These are phyloP conservation scores for Noccaea caerulescens DNA, from an alignment of 345 rosid genomes.

Conservation along the genomic window DNA sequence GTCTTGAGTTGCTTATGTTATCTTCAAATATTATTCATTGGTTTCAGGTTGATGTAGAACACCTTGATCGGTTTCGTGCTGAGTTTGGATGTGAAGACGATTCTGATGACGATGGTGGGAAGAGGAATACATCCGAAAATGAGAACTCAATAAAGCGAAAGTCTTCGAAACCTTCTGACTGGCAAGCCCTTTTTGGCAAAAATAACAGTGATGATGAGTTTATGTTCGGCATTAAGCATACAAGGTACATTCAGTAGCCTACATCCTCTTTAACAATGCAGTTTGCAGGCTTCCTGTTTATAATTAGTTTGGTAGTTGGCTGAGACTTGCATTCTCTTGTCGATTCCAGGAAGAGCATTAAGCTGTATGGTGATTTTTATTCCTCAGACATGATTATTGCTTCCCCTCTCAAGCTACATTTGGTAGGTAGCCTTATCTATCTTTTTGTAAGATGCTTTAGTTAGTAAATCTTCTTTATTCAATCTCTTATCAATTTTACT, in stretches of 20 bases:
- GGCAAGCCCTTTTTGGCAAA: conserved; percentile 77
- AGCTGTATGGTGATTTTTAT: conserved; percentile 79
- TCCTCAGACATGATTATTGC: conserved; percentile 91
- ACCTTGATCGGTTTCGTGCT: conserved; percentile 67
- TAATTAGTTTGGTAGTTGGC: conserved; percentile 14
- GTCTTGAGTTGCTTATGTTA: conserved; percentile 2
- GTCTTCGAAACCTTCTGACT: conserved; percentile 84
- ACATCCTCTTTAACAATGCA: background rate
- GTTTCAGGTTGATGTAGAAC: conserved; percentile 79
- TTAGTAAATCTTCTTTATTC: conserved; percentile 22
- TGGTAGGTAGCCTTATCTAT: conserved; percentile 52
- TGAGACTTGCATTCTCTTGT: conserved; percentile 25
- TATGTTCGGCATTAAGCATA: conserved; percentile 88
- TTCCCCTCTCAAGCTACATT: conserved; percentile 72
- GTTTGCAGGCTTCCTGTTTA: conserved; percentile 14
- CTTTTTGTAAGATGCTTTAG: conserved; percentile 9
- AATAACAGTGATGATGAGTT: conserved; percentile 69
- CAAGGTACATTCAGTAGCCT: conserved; percentile 56
- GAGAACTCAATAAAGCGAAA: conserved; percentile 47
- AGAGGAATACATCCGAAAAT: conserved; percentile 34
- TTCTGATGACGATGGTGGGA: conserved; percentile 47
- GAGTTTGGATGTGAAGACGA: conserved; percentile 77
- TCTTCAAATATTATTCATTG: conserved; percentile 27
- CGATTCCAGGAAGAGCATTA: conserved; percentile 70
- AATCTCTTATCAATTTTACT: conserved; percentile 15